Base-by-base conservation (phyloP, 768 basidiomycete genomes). In the Lentinus tigrinus region DNA sequence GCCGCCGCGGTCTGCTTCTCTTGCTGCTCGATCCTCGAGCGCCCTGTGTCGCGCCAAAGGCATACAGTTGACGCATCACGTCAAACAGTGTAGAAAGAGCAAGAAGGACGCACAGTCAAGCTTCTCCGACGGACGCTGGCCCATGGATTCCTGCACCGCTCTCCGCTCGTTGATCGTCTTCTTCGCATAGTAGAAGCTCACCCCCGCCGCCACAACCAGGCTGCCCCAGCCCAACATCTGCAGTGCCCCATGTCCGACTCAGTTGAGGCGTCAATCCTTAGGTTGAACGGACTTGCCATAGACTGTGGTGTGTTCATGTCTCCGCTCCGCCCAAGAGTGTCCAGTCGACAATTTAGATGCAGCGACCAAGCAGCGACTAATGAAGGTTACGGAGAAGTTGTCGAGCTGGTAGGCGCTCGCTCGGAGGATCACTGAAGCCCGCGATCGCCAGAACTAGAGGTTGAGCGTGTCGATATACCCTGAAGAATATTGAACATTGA, bases 141-240 rank as follows among this genome's bases (percentile, higher is more conserved):
- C 75, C 11, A 58, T 44, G 24, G 61, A 62, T 23, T 69, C 69
- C 57, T 75, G 74, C 57, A 55, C 31, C 54, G 63, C 64, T 31
- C 76, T 59, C 27, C 75, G 66, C n/a, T 70, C 70, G 63, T 75
- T 69, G 63, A 77, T 73, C 48, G 62, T 65, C 56, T 71, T 67
- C 52, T 72, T 74, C 11, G 76, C 74, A 52, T 58, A 76, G 62
- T 72, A 72, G 62, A 74, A 76, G 47, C 74, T 75, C 40, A 70
- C 71, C 4, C 72, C 73, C 0, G 75, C 75, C 9, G 70, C 74
- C 31, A 65, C 63, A 21, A 78, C 65, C 19, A 78, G 65, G 37
- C 65, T 66, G n/a, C 65, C 69, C 70, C 73, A 74, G 23, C 73
- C 73, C 13, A 74, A 44, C 24, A 65, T 59, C 73, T 74, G n/a